Conservation (phyloP, 164 flowering plant species). For the Santalum album region DNA sequence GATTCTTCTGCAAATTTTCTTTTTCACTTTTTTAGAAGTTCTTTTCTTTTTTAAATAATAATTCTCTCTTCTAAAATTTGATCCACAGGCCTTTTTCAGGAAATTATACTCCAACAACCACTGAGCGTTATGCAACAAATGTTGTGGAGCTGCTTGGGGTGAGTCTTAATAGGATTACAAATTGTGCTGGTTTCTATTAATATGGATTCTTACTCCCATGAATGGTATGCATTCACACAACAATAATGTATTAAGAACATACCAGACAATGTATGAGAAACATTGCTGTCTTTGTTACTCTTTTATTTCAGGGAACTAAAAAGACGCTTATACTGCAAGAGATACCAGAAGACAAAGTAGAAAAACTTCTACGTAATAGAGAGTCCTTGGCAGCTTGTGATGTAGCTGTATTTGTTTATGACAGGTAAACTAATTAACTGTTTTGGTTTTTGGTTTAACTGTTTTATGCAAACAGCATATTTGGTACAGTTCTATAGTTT, state of each 20-base stretch:
- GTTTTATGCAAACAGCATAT: no score
- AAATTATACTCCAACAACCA: slow-evolving; percentile 8
- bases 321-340: slow-evolving; percentile 30
- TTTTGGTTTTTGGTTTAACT: no score
- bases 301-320: slow-evolving; percentile 25
- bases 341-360: slow-evolving; percentile 29
- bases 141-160: slow-evolving; percentile 21
- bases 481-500: no score
- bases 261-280: no score
- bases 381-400: slow-evolving; percentile 30
- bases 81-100: slow-evolving; percentile 21
- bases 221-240: no score
- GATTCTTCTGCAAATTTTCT: no score
- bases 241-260: no score
- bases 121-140: slow-evolving; percentile 18
- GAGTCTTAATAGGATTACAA: slow-evolving; percentile 6
- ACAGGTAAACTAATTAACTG: slow-evolving; percentile 19
- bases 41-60: slow-evolving; percentile 1
- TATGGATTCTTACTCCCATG: no score
- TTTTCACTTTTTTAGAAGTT: background rate
- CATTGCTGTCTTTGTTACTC: no score
- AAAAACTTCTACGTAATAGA: slow-evolving; percentile 18
- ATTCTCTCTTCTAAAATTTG: background rate
- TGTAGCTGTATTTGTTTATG: slow-evolving; percentile 31
- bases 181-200: no score